These are phyloP conservation scores for Penicillium malachiteum DNA, from an alignment of 495 filamentous ascomycete species.

Conservation along the genomic window DNA sequence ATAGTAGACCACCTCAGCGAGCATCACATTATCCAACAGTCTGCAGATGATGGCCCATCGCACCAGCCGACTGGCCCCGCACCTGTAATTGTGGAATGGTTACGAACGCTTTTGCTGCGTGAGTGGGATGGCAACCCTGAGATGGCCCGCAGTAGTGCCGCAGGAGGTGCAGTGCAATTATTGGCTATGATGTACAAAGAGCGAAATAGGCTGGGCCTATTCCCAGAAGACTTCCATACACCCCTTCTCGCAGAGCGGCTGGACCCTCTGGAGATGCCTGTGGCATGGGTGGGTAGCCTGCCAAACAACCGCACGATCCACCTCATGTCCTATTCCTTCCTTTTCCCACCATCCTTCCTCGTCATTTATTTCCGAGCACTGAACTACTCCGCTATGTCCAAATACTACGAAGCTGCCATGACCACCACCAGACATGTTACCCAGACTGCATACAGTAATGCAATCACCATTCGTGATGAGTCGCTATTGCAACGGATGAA, in stretches of 20 bases:
- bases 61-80: slow-evolving; percentile 38
- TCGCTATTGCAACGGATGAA: slow-evolving; percentile 61
- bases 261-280: slow-evolving; percentile 72
- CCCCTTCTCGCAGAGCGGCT: slow-evolving; percentile 74
- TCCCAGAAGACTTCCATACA: slow-evolving; percentile 67
- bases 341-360: slow-evolving; percentile 70
- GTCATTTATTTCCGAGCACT: slow-evolving; percentile 88
- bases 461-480: slow-evolving; percentile 39
- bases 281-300: slow-evolving; percentile 62
- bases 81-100: slow-evolving; percentile 72
- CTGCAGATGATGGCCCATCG: slow-evolving; percentile 28
- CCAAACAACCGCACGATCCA: slow-evolving; percentile 65
- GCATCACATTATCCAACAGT: slow-evolving; percentile 27
- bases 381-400: slow-evolving; percentile 80
- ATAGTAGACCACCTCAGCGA: slow-evolving; percentile 42
- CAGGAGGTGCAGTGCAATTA: slow-evolving; percentile 72
- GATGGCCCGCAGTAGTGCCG: slow-evolving; percentile 61
- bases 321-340: slow-evolving; percentile 75
- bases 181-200: slow-evolving; percentile 71
- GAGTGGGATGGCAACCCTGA: slow-evolving; percentile 76
- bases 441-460: slow-evolving; percentile 51
- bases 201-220: slow-evolving; percentile 60
- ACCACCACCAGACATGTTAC: slow-evolving; percentile 60
- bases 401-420: slow-evolving; percentile 67
- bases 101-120: slow-evolving; percentile 69